A percentile compares a stretch with the other conserved stretches of the same genome.
These are phyloP conservation scores for Solanum arcanum DNA, from an alignment of 257 asterid species.

Conservation along the genomic window DNA sequence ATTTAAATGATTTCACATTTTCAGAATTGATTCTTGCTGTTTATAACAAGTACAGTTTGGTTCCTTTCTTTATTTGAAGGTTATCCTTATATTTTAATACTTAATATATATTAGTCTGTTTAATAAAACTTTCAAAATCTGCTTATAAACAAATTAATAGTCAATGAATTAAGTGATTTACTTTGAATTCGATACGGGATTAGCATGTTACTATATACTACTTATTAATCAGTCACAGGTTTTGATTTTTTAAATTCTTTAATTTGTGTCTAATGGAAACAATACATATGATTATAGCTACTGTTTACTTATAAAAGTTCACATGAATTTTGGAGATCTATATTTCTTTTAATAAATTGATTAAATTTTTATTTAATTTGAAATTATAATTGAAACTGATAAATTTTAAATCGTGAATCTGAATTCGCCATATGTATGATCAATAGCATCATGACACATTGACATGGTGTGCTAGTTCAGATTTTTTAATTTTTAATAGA, in stretches of 20 bases:
- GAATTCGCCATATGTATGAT: background rate
- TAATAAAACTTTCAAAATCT: background rate
- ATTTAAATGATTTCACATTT: background rate
- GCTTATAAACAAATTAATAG: background rate
- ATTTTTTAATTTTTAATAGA: background rate
- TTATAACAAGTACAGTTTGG: background rate
- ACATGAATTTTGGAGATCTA: rapidly evolving
- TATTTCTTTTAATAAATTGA: background rate
- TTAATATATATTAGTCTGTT: background rate
- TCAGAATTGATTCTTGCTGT: background rate
- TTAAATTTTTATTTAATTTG: background rate
- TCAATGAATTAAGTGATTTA: background rate
- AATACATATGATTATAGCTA: background rate
- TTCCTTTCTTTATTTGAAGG: background rate
- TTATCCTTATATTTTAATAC: background rate
- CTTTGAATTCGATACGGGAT: background rate
- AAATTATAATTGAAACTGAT: background rate
- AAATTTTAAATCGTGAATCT: background rate
- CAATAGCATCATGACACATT: background rate
- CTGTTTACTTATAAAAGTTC: background rate
- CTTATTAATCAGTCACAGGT: background rate
- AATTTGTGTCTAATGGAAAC: background rate
- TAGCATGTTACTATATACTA: background rate
- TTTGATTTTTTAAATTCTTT: background rate
- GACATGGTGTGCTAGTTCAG: background rate